A percentile compares a stretch with the other conserved stretches of the same genome.
Conservation (phyloP, 2,329 filamentous ascomycete species). For the Biscogniauxia mediterranea region DNA sequence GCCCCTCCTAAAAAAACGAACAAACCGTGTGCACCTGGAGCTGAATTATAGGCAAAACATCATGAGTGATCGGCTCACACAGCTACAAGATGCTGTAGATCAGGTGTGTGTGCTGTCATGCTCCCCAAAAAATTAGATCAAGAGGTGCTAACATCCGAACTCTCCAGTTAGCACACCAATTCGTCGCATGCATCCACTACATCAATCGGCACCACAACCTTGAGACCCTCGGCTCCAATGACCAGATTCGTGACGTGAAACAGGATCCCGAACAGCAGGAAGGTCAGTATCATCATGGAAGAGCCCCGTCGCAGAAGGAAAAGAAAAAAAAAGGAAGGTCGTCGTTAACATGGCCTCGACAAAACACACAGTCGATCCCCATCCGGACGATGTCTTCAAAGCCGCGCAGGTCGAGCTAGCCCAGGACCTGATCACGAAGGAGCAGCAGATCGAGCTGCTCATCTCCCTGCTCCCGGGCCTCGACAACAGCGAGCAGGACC, state of each 20-base stretch:
- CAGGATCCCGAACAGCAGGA: slow-evolving; percentile 51
- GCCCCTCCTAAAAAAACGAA: not conserved
- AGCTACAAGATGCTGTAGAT: slow-evolving; percentile 82
- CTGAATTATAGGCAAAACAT: slow-evolving; percentile 4
- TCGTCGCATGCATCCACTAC: slow-evolving; percentile 65
- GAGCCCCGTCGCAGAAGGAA: too few relatives aligned
- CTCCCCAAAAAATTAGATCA: not conserved
- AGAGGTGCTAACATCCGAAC: slow-evolving; percentile 15
- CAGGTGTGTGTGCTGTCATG: slow-evolving; percentile 51
- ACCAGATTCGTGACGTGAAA: slow-evolving; percentile 59
- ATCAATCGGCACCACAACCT: slow-evolving; percentile 68
- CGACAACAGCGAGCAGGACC: slow-evolving; percentile 74
- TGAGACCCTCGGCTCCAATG: slow-evolving; percentile 54
- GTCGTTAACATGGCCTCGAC: slow-evolving; percentile 10
- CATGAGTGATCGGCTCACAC: slow-evolving; percentile 77
- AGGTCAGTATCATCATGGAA: slow-evolving; percentile 34
- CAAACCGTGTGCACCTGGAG: not conserved
- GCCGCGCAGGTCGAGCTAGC: slow-evolving; percentile 70
- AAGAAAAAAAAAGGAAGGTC: too few relatives aligned
- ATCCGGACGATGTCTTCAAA: slow-evolving; percentile 63
- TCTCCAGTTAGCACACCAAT: slow-evolving; percentile 63
- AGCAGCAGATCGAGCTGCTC: slow-evolving; percentile 78
- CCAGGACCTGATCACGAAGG: slow-evolving; percentile 72
- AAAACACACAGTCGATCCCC: slow-evolving; percentile 52
- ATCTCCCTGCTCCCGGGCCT: slow-evolving; percentile 74